These are phyloP conservation scores for Cryptococcus depauperatus DNA, from an alignment of 1,284 basidiomycete genomes.

Conservation along the genomic window DNA sequence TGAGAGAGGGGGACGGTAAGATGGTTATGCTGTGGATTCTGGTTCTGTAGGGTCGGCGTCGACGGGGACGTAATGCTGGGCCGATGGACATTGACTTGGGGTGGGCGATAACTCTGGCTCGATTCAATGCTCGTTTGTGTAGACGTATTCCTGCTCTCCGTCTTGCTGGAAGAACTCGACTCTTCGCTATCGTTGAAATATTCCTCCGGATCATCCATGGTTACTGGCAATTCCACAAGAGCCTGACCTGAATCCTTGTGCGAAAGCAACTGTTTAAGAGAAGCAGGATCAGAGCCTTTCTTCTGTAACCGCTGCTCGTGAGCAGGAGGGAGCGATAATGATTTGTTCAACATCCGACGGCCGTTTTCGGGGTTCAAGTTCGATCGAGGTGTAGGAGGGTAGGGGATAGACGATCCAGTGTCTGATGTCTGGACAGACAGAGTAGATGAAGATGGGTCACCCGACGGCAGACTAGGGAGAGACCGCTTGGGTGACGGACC, in stretches of 20 bases:
- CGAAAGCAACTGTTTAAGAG: slow-evolving; percentile 14
- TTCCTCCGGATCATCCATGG: slow-evolving; percentile 11
- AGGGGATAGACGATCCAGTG: slow-evolving; percentile 9
- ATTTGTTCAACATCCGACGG: background rate
- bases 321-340: slow-evolving; percentile 3
- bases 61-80: slow-evolving; percentile 2
- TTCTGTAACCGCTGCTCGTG: slow-evolving; percentile 8
- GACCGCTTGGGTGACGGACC: slow-evolving; percentile 17
- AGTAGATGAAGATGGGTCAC: slow-evolving; percentile 14
- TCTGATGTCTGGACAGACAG: slow-evolving; percentile 14
- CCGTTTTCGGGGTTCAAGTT: slow-evolving; percentile 1
- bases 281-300: slow-evolving; percentile 24
- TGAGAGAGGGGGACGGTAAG: slow-evolving; percentile 5
- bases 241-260: background rate
- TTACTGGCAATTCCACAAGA: slow-evolving; percentile 7
- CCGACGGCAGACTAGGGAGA: slow-evolving; percentile 22
- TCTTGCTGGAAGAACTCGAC: background rate
- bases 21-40: background rate
- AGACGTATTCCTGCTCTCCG: slow-evolving; percentile 3
- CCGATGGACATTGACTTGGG: slow-evolving; percentile 9
- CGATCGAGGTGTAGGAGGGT: slow-evolving; percentile 11
- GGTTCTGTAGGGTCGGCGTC: background rate
- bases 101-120: too few relatives aligned
- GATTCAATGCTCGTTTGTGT: too few relatives aligned
- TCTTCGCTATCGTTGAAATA: slow-evolving; percentile 1